Base-by-base conservation (phyloP, 78 protist species). In the Salpingoeca rosetta region DNA sequence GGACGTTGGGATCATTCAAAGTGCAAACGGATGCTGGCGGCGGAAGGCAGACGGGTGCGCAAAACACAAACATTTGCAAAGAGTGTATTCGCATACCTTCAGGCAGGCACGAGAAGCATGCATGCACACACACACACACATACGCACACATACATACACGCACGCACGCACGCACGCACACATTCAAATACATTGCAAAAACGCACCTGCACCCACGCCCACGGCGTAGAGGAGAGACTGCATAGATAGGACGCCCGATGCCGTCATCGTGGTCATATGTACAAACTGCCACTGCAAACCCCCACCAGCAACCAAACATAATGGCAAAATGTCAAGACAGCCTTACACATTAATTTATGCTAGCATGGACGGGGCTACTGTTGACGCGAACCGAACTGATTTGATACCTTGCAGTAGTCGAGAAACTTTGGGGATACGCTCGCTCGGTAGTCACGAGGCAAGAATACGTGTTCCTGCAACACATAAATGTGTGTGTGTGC, bases 151-250 rank as follows among this genome's bases (percentile, higher is more conserved):
- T n/a, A n/a, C n/a, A n/a, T n/a, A n/a, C n/a, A n/a, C n/a, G n/a
- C n/a, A n/a, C n/a, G n/a, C n/a, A n/a, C n/a, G n/a, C n/a, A n/a
- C n/a, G n/a, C n/a, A n/a, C n/a, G n/a, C n/a, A n/a, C n/a, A n/a
- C n/a, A n/a, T n/a, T n/a, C n/a, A n/a, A n/a, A n/a, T n/a, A n/a
- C n/a, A n/a, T 51, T 7, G 65, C 65, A 51, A 17, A 7, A 7
- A 51, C 17, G 65, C 17, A 22, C 91, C 93, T 0, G 83, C 73
- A 35, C 93, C 93, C 22, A 90, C 41, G 11, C 93, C 93, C 12
- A 87, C 86, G 7, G 89, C 81, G 1, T 72, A 88, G 26, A 90
- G 88, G 76, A 87, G 72, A 0, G 89, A 75, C 44, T 90, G 90
- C 27, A 80, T 88, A n/a, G 91, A 73, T 37, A 90, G 82, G 31